A percentile compares a stretch with the other conserved stretches of the same genome.
Evolutionary conservation across 2,329 filamentous ascomycete species (phyloP).

Genomic region (Aphanoascus verrucosus): DNA sequence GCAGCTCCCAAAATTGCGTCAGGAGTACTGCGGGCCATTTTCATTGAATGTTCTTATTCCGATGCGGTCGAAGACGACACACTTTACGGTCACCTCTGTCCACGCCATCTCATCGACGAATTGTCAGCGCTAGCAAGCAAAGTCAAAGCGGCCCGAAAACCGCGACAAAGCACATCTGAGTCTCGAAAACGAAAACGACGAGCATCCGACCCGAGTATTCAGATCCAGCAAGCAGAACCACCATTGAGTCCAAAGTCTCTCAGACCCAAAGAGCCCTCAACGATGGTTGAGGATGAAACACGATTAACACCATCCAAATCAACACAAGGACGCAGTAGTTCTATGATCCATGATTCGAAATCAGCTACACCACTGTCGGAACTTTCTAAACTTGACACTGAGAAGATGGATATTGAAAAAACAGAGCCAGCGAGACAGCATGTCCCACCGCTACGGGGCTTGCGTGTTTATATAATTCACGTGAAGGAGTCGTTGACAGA

Average conservation of each 20-base stretch:
- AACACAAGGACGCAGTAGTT: not conserved
- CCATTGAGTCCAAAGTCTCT: slow-evolving; percentile 5
- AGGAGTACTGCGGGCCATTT: slow-evolving; percentile 65
- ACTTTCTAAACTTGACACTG: not conserved
- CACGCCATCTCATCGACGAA: slow-evolving; percentile 70
- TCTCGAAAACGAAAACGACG: slow-evolving; percentile 35
- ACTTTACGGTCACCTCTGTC: slow-evolving; percentile 81
- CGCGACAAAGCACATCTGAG: slow-evolving; percentile 20
- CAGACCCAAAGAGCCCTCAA: not conserved
- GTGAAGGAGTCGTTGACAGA: slow-evolving; percentile 79
- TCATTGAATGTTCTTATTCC: slow-evolving; percentile 93
- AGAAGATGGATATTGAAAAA: not conserved
- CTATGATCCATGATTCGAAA: not conserved
- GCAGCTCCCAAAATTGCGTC: slow-evolving; percentile 73
- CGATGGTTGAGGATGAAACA: not conserved
- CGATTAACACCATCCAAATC: not conserved
- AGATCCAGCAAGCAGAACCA: not conserved
- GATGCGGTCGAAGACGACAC: slow-evolving; percentile 65
- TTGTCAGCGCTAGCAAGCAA: slow-evolving; percentile 59
- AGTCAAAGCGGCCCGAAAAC: slow-evolving; percentile 47
- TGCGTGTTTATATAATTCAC: slow-evolving; percentile 83
- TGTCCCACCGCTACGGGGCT: slow-evolving; percentile 41
- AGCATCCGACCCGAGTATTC: slow-evolving; percentile 12
- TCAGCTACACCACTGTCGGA: not conserved
- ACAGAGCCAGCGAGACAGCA: not conserved